Base-by-base conservation (phyloP, 352 stramenopile species). In the Globisporangium cederbergense region DNA sequence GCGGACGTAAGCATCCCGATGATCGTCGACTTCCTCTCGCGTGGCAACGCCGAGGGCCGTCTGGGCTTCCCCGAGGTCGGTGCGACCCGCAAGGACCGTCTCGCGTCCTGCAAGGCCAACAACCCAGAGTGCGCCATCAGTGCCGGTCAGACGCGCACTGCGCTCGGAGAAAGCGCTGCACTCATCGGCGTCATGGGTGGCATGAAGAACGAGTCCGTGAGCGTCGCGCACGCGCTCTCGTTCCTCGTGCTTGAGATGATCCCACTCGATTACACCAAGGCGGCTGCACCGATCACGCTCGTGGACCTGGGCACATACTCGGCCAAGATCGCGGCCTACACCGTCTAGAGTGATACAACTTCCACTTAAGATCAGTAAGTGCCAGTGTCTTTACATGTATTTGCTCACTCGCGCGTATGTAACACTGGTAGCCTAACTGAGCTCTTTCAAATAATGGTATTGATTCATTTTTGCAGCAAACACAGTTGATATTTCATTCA, bases 101-200 rank as follows among this genome's bases (percentile, higher is more conserved):
- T 76, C 4, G 64, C 62, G 0, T 49, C 67, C 46, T 81, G 72
- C 52, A 16, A 67, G 22, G 49, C 67, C 25, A 72, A 65, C 50
- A 77, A 84, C 72, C 72, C 76, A 18, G 60, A 70, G 49, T 70
- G 76, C 40, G 71, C 65, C 22, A 81, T 79, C 50, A 67, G 71
- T 16, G 30, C 67, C 6, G 71, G 62, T n/a, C 71, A 77, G 22
- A 53, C 66, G 30, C 74, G 64, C 20, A 55, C 73, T 43, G 64
- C 73, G 50, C 79, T 74, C 67, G 57, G 60, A n/a, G 73, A 81
- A 64, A 58, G 67, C 4, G 75, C 71, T 7, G 72, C 76, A 30
- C 25, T 81, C 43, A 34, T 83, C 14, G 57, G 70, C 8, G 67
- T 61, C 46, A 74, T 83, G 38, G 72, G 74, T 46, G 65, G 62